Evolutionary conservation across 2,329 filamentous ascomycete genomes (phyloP).

Genomic region (Aspergillus vadensis): DNA sequence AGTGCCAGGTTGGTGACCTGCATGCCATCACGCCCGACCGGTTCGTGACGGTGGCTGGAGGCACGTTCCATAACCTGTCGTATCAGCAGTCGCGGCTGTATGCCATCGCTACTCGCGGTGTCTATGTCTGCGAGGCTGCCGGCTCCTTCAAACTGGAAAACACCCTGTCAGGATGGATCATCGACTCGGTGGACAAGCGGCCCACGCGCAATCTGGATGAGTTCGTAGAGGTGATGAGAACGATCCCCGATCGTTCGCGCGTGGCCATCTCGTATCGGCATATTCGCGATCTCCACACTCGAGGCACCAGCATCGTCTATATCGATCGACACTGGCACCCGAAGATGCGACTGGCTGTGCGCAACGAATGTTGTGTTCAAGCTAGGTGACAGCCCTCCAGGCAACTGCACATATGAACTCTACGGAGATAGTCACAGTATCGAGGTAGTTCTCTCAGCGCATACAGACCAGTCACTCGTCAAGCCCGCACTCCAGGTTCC

Average conservation of each 20-base stretch:
- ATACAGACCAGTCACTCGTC: too few species aligned
- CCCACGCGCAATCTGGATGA: conserved; percentile 83
- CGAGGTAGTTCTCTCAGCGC: too few species aligned
- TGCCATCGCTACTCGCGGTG: conserved; percentile 85
- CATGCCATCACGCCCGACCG: conserved; percentile 94
- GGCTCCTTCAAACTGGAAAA: conserved; percentile 95
- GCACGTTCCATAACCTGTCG: conserved; percentile 91
- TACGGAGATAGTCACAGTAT: too few species aligned
- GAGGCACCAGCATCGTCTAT: conserved; percentile 88
- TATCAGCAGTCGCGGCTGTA: conserved; percentile 98
- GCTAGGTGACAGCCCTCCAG: too few species aligned
- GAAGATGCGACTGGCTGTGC: conserved; percentile 88
- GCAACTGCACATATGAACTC: too few species aligned
- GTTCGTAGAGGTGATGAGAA: conserved; percentile 88
- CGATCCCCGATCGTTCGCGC: conserved; percentile 75
- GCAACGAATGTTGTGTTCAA: too few species aligned
- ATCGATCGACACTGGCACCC: conserved; percentile 94
- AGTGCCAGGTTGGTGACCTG: conserved; percentile 82
- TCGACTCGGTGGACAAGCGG: conserved; percentile 89
- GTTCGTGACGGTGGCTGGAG: conserved; percentile 91
- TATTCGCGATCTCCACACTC: conserved; percentile 87
- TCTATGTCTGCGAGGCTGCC: conserved; percentile 91
- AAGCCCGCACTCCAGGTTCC: too few species aligned
- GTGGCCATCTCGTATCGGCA: conserved; percentile 96
- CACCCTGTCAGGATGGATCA: conserved; percentile 87